These are phyloP conservation scores for Pseudozyma pruni DNA, from an alignment of 1,284 basidiomycete species.

Conservation along the genomic window DNA sequence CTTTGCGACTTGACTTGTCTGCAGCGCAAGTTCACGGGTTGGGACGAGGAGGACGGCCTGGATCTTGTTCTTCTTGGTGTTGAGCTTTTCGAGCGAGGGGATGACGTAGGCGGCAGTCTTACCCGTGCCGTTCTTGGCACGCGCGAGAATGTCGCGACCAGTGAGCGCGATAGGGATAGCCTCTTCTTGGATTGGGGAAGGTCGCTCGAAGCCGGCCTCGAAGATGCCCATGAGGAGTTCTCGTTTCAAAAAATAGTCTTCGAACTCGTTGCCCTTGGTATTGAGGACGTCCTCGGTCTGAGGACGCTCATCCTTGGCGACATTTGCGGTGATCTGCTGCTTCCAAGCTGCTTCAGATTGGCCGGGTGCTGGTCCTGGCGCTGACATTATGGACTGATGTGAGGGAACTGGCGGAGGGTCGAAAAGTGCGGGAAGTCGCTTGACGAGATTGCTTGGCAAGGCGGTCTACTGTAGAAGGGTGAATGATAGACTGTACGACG, in stretches of 20 bases:
- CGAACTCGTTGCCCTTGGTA: slow-evolving; percentile 68
- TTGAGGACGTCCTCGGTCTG: slow-evolving; percentile 67
- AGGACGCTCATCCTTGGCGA: slow-evolving; percentile 62
- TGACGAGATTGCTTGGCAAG: background rate
- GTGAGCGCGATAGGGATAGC: slow-evolving; percentile 73
- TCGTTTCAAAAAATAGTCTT: slow-evolving; percentile 67
- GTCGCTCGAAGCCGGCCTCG: slow-evolving; percentile 79
- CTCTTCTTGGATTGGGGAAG: slow-evolving; percentile 98
- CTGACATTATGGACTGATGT: slow-evolving; percentile 40
- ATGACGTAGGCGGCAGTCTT: slow-evolving; percentile 99
- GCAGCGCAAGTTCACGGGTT: slow-evolving; percentile 66
- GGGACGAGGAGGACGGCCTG: slow-evolving; percentile 72
- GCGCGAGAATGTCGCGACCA: slow-evolving; percentile 78
- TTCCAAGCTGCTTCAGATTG: slow-evolving; percentile 58
- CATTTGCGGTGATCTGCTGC: slow-evolving; percentile 46
- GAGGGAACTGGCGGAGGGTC: background rate
- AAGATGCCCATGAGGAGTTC: slow-evolving; percentile 68
- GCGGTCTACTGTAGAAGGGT: too few species aligned
- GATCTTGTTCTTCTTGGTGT: slow-evolving; percentile 85
- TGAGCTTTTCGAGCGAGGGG: slow-evolving; percentile 92
- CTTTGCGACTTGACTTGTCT: slow-evolving; percentile 98
- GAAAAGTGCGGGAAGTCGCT: background rate
- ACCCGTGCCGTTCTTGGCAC: slow-evolving; percentile 71
- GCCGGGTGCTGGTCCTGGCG: slow-evolving; percentile 56
- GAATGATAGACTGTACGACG: too few species aligned